Percentiles rank a stretch among this genome's conserved stretches.
These are phyloP conservation scores for Calonectria hawksworthii DNA, from an alignment of 2,329 filamentous ascomycete species.

Conservation along the genomic window DNA sequence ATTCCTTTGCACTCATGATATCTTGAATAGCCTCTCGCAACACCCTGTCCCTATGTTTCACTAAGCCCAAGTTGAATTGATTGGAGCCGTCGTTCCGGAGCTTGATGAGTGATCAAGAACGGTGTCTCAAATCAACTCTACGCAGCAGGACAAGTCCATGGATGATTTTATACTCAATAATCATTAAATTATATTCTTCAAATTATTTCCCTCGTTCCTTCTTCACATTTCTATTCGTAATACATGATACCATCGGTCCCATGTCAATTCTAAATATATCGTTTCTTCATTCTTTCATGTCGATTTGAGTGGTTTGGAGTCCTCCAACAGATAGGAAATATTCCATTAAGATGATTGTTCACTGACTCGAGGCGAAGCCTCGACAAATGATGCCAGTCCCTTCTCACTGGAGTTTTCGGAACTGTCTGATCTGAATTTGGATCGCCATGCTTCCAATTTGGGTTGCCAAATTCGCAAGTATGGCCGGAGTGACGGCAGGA, in stretches of 20 bases:
- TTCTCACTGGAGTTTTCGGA: background rate
- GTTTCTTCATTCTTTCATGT: background rate
- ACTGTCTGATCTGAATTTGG: background rate
- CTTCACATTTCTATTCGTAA: too few relatives aligned
- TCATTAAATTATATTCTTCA: background rate
- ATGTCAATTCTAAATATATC: too few relatives aligned
- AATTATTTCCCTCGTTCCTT: background rate
- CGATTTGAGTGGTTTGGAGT: background rate
- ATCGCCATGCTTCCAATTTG: background rate
- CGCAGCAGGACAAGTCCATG: too few relatives aligned
- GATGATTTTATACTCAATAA: background rate
- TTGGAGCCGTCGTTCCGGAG: too few relatives aligned
- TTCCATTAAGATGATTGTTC: background rate
- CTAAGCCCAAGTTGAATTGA: too few relatives aligned
- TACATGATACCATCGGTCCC: too few relatives aligned
- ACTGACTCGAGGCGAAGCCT: background rate
- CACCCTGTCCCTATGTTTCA: too few relatives aligned
- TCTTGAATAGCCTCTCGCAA: too few relatives aligned
- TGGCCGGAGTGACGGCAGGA: slow-evolving; percentile 2
- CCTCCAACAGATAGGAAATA: background rate
- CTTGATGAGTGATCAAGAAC: too few relatives aligned
- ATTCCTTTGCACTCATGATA: too few relatives aligned
- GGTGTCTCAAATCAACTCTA: too few relatives aligned
- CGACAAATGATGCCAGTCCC: background rate
- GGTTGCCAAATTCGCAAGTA: slow-evolving; percentile 15